A percentile compares a stretch with the other conserved stretches of the same genome.
These are phyloP conservation scores for Mrakiaceae sp. DNA, from an alignment of 1,284 basidiomycete species.

Conservation along the genomic window DNA sequence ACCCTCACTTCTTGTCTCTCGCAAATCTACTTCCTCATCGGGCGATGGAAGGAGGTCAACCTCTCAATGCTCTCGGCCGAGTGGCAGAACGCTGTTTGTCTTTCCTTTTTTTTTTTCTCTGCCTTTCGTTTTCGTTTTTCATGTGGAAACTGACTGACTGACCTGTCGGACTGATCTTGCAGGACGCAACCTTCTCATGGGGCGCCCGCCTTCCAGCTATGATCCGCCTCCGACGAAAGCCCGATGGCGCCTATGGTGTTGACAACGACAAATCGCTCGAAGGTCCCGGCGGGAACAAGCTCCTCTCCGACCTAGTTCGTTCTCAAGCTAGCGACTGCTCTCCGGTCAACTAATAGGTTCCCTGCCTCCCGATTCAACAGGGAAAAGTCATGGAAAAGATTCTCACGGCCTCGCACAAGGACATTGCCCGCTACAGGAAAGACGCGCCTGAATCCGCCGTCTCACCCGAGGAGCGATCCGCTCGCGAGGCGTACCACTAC, in stretches of 20 bases:
- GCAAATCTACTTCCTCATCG: slow-evolving; percentile 51
- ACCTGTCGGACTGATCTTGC: not conserved
- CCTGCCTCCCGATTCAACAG: slow-evolving; percentile 34
- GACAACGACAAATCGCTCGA: slow-evolving; percentile 54
- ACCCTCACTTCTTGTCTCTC: slow-evolving; percentile 71
- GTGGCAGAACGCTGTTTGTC: not conserved
- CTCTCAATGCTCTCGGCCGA: slow-evolving; percentile 25
- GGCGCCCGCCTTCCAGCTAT: slow-evolving; percentile 71
- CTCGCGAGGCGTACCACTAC: slow-evolving; percentile 66
- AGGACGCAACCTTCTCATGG: slow-evolving; percentile 59
- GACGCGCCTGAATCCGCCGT: slow-evolving; percentile 34
- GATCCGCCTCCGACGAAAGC: slow-evolving; percentile 50
- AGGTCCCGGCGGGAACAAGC: slow-evolving; percentile 48
- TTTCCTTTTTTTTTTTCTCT: slow-evolving; percentile 36
- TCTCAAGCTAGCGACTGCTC: not conserved
- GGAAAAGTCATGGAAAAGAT: slow-evolving; percentile 85
- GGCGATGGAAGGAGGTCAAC: slow-evolving; percentile 29
- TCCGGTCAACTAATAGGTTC: not conserved
- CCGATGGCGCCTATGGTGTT: slow-evolving; percentile 54
- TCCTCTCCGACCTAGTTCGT: slow-evolving; percentile 68
- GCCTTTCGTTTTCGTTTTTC: slow-evolving; percentile 48
- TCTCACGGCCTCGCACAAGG: slow-evolving; percentile 54
- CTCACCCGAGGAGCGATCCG: slow-evolving; percentile 33
- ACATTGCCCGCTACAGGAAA: slow-evolving; percentile 56
- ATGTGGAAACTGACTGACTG: slow-evolving; percentile 41